Conservation (phyloP, 176 grass and related monocot genomes). For the Musa itinerans region DNA sequence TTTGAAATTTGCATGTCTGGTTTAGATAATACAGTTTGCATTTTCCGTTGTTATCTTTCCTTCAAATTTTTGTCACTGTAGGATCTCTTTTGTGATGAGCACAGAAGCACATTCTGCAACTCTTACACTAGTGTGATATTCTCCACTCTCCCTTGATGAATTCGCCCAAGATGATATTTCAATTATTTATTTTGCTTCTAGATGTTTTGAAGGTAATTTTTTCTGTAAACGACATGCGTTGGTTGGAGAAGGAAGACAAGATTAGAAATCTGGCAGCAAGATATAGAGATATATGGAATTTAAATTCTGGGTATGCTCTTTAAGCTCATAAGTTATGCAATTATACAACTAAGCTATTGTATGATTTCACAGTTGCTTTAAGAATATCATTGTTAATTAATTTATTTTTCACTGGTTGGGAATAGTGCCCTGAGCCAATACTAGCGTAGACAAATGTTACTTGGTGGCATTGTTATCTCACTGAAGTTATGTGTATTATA, state of each 20-base stretch:
- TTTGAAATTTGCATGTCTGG: no score
- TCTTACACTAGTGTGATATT: background rate
- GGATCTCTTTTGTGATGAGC: background rate
- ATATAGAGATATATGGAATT: conserved; percentile 81
- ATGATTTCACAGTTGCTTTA: background rate
- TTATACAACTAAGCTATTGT: conserved; percentile 3
- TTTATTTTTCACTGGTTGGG: background rate
- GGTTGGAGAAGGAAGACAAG: conserved; percentile 57
- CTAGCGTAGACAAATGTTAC: background rate
- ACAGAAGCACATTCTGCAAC: background rate
- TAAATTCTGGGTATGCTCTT: conserved; percentile 44
- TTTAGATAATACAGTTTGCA: no score
- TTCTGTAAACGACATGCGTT: conserved; percentile 44
- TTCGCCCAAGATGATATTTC: conserved; percentile 14
- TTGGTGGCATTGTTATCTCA: background rate
- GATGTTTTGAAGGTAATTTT: conserved; percentile 51
- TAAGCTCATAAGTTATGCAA: background rate
- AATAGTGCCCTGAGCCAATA: background rate
- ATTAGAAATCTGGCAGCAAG: conserved; percentile 62
- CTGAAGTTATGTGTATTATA: background rate
- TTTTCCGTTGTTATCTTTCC: background rate
- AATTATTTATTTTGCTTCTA: conserved; percentile 20
- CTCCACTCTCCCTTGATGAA: background rate
- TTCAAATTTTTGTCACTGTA: background rate
- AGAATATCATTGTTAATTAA: background rate